Conservation (phyloP, 208 protist genomes). For the Balamuthia mandrillaris region DNA sequence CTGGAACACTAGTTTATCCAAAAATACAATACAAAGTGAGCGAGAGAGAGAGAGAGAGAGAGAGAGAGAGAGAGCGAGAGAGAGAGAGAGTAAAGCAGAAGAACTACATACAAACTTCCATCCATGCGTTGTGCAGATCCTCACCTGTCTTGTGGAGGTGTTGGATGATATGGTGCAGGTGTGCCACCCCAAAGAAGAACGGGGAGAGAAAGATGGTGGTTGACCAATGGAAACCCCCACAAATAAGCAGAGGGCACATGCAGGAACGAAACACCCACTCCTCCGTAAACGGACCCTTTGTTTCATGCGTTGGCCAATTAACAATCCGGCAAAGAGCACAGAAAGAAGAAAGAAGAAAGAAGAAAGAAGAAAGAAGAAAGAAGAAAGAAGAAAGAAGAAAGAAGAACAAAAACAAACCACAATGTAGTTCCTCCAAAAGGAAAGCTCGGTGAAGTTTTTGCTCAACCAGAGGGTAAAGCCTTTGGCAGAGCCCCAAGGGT, state of each 20-base stretch:
- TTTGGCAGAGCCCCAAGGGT: too few relatives aligned
- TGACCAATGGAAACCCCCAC: conserved; percentile 10
- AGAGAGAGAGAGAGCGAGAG: background rate
- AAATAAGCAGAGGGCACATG: conserved; percentile 40
- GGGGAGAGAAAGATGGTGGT: conserved; percentile 33
- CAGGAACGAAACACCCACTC: conserved; percentile 38
- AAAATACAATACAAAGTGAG: background rate
- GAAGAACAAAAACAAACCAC: too few relatives aligned
- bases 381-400: too few relatives aligned
- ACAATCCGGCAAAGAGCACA: too few relatives aligned
- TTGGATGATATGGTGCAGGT: conserved; percentile 37
- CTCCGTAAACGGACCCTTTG: conserved; percentile 39
- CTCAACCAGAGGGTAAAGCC: background rate
- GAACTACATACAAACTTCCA: conserved; percentile 14
- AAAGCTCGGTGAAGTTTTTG: background rate
- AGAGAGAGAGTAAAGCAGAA: background rate
- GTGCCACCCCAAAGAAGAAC: conserved; percentile 43
- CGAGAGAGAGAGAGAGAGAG: too few relatives aligned
- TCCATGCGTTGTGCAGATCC: conserved; percentile 21
- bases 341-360: too few relatives aligned
- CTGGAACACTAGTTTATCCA: conserved; percentile 46
- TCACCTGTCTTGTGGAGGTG: conserved; percentile 11
- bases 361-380: too few relatives aligned
- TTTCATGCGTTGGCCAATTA: background rate
- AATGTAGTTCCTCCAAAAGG: conserved; percentile 37